Conservation (phyloP, 805 yeast genomes). For the Cyberlindnera bimundalis region DNA sequence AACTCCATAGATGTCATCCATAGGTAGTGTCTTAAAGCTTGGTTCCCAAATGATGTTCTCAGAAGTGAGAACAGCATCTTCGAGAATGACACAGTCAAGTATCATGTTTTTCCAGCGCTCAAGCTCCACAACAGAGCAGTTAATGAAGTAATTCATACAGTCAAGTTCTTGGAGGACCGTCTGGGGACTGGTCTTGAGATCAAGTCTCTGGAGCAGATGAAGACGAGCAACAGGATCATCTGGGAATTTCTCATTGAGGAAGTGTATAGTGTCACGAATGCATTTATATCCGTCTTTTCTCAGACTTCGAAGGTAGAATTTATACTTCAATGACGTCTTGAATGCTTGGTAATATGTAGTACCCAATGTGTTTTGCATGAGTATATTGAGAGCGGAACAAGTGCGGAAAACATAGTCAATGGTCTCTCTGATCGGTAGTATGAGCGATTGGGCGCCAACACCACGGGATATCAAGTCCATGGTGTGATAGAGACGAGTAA, state of each 20-base stretch:
- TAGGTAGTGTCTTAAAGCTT: constrained; percentile 15
- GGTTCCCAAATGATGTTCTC: constrained; percentile 25
- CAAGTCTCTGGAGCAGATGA: constrained; percentile 15
- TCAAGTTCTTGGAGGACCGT: constrained; percentile 20
- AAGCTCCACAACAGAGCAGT: constrained; percentile 9
- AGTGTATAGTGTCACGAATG: constrained; percentile 22
- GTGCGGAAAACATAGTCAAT: constrained; percentile 8
- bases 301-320: constrained; percentile 23
- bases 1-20: background rate
- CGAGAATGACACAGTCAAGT: constrained; percentile 9
- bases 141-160: constrained; percentile 17
- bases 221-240: constrained; percentile 19
- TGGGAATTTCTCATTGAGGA: constrained; percentile 19
- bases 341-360: constrained; percentile 24
- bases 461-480: constrained; percentile 20
- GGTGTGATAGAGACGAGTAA: constrained; percentile 23
- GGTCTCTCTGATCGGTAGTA: constrained; percentile 3
- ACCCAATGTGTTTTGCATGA: constrained; percentile 25
- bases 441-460: constrained; percentile 6
- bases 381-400: constrained; percentile 18
- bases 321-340: constrained; percentile 23
- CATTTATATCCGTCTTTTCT: constrained; percentile 26
- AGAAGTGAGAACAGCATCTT: constrained; percentile 13
- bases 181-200: constrained; percentile 16
- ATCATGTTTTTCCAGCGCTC: constrained; percentile 3